Evolutionary conservation across 2,329 filamentous ascomycete species (phyloP).

Genomic region (Pseudovirgaria hyperparasitica): DNA sequence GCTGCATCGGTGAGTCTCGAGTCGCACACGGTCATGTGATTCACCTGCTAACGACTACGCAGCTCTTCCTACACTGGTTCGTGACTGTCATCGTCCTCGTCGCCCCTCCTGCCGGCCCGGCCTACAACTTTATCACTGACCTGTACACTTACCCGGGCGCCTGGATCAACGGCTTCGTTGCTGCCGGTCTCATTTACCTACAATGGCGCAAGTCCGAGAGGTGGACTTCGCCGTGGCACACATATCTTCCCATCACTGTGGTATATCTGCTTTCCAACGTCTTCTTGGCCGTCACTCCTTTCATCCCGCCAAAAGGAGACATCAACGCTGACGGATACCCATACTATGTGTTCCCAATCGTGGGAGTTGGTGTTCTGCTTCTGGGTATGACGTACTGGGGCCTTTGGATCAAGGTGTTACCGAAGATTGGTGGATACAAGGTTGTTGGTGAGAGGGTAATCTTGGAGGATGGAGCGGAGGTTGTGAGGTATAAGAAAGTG

Average conservation of each 20-base stretch:
- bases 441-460: slow-evolving; percentile 17
- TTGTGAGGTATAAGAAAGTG: slow-evolving; percentile 20
- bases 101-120: slow-evolving; percentile 53
- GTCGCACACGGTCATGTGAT: background rate
- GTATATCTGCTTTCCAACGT: slow-evolving; percentile 27
- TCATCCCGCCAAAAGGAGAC: slow-evolving; percentile 27
- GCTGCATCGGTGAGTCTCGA: slow-evolving; percentile 12
- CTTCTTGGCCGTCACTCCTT: slow-evolving; percentile 31
- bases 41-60: slow-evolving; percentile 26
- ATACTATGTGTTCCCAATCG: slow-evolving; percentile 32
- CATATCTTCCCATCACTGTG: slow-evolving; percentile 20
- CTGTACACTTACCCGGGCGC: slow-evolving; percentile 28
- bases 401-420: slow-evolving; percentile 11
- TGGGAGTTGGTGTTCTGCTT: slow-evolving; percentile 28
- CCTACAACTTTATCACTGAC: slow-evolving; percentile 55
- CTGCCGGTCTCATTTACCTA: slow-evolving; percentile 22
- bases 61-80: slow-evolving; percentile 52
- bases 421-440: slow-evolving; percentile 17
- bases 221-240: slow-evolving; percentile 26
- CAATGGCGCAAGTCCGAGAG: slow-evolving; percentile 20
- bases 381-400: slow-evolving; percentile 25
- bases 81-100: slow-evolving; percentile 53
- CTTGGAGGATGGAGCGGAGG: slow-evolving; percentile 16
- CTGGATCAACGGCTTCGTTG: slow-evolving; percentile 25
- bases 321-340: slow-evolving; percentile 29